These are phyloP conservation scores for Trichophyton benhamiae DNA, from an alignment of 2,329 filamentous ascomycete species.

Conservation along the genomic window DNA sequence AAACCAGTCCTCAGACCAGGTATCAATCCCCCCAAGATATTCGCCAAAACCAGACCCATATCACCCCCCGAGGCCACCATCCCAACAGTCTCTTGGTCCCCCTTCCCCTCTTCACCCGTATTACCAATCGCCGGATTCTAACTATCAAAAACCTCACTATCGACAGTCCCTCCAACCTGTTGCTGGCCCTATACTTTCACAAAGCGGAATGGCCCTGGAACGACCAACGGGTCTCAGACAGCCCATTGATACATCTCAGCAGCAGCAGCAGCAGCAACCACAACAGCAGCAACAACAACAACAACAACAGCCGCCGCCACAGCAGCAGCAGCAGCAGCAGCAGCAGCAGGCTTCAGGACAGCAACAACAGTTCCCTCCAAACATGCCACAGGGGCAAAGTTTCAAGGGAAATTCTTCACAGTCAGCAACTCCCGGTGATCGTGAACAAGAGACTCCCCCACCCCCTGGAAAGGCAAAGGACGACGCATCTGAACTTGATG, in stretches of 20 bases:
- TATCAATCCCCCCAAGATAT: constrained; percentile 11
- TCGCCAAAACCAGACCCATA: constrained; percentile 17
- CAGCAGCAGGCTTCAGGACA: background rate
- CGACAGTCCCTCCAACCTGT: constrained; percentile 14
- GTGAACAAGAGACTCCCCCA: constrained; percentile 37
- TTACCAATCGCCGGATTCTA: constrained; percentile 15
- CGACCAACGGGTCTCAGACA: constrained; percentile 14
- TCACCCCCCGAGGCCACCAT: constrained; percentile 22
- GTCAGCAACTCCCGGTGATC: constrained; percentile 26
- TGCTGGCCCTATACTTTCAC: constrained; percentile 5
- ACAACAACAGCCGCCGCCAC: constrained; percentile 1
- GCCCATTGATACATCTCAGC: constrained; percentile 5
- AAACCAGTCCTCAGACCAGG: constrained; percentile 15
- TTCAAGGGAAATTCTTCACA: constrained; percentile 18
- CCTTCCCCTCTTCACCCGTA: constrained; percentile 21
- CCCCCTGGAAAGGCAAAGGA: constrained; percentile 23
- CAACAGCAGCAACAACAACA: constrained; percentile 5
- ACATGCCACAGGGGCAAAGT: constrained; percentile 17
- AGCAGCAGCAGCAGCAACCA: constrained; percentile 3
- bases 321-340: constrained; percentile 2
- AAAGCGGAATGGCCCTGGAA: constrained; percentile 12
- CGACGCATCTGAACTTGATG: constrained; percentile 32
- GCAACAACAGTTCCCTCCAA: constrained; percentile 12
- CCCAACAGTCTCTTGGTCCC: constrained; percentile 26
- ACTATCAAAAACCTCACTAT: constrained; percentile 14